Evolutionary conservation across 1,284 basidiomycete species (phyloP).

Genomic region (Marasmius fiardii): DNA sequence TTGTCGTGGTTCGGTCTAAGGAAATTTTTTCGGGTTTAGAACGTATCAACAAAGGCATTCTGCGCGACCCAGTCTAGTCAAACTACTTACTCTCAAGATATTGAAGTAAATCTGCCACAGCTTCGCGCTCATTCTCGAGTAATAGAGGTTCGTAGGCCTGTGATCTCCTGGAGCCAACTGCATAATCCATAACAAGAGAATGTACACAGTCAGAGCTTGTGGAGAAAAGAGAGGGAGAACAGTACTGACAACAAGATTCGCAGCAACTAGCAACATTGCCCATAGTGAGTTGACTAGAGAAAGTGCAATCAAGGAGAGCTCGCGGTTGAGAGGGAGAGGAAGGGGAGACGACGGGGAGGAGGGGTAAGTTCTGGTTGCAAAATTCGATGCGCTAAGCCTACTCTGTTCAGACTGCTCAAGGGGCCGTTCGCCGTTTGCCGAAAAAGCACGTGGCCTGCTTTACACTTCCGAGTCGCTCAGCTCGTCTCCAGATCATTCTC

Average conservation of each 20-base stretch:
- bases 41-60: constrained; percentile 3
- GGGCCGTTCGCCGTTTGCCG: background rate
- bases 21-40: constrained; percentile 10
- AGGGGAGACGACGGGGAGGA: constrained; percentile 3
- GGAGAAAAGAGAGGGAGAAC: constrained; percentile 13
- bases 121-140: constrained; percentile 97
- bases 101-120: constrained; percentile 95
- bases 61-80: no score
- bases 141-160: constrained; percentile 92
- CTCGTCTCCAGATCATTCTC: no score
- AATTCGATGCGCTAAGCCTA: background rate
- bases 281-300: constrained; percentile 26
- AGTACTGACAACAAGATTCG: constrained; percentile 68
- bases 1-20: constrained; percentile 90
- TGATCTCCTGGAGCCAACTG: constrained; percentile 75
- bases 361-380: constrained; percentile 3
- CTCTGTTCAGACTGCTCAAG: background rate
- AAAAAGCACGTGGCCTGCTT: background rate
- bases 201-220: background rate
- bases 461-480: no score
- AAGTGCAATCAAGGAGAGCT: constrained; percentile 6
- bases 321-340: background rate
- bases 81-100: constrained; percentile 88
- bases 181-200: constrained; percentile 10
- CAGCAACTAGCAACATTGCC: constrained; percentile 70